These are phyloP conservation scores for Cicer yamashitae DNA, from an alignment of 306 rosid species.

Conservation along the genomic window DNA sequence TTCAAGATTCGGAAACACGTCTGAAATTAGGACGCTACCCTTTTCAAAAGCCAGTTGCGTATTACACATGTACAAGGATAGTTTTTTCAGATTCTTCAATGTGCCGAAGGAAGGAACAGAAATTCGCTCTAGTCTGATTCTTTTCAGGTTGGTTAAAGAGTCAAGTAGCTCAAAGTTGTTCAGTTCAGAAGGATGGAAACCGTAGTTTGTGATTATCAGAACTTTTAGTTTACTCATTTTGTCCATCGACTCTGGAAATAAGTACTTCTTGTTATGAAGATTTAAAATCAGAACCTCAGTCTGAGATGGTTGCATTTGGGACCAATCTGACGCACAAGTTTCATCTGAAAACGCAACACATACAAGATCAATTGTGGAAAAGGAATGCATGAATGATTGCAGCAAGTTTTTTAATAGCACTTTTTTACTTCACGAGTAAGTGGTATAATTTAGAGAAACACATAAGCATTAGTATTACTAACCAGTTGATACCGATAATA, in stretches of 20 bases:
- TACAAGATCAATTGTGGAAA: constrained; percentile 1
- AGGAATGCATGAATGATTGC: not conserved
- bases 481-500: constrained; percentile 73
- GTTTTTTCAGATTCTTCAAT: constrained; percentile 53
- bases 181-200: constrained; percentile 46
- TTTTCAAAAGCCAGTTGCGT: constrained; percentile 48
- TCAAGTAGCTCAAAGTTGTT: constrained; percentile 47
- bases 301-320: constrained; percentile 40
- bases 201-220: constrained; percentile 55
- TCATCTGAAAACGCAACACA: constrained; percentile 59
- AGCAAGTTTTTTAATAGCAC: not conserved
- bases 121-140: constrained; percentile 62
- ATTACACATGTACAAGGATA: constrained; percentile 65
- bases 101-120: constrained; percentile 49
- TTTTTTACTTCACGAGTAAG: not conserved
- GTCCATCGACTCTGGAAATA: constrained; percentile 46
- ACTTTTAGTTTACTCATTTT: constrained; percentile 59
- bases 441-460: not conserved
- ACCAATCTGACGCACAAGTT: constrained; percentile 44
- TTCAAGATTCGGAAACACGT: constrained; percentile 54
- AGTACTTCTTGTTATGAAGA: constrained; percentile 45
- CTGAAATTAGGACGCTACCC: constrained; percentile 41
- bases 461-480: constrained; percentile 21
- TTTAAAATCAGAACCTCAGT: constrained; percentile 62
- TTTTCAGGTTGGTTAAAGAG: constrained; percentile 48